Conservation (phyloP, 192 early-diverging fungal species). For the Coemansia sp. region DNA sequence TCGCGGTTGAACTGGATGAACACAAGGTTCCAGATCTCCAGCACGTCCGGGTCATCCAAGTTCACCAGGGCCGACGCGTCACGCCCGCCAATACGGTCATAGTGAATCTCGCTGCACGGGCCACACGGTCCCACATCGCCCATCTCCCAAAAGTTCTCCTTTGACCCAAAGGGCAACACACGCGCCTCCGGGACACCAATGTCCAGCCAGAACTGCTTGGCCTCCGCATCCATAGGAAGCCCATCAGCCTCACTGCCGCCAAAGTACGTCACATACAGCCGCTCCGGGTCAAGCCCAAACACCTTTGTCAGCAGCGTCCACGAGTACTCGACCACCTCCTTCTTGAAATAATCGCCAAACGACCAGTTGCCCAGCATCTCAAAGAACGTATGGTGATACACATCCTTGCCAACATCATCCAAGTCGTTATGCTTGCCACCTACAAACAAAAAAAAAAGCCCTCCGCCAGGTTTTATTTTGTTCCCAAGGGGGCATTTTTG, state of each 20-base stretch:
- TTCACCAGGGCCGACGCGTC: conserved; percentile 87
- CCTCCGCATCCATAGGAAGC: conserved; percentile 79
- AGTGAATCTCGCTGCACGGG: conserved; percentile 97
- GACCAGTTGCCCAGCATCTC: conserved; percentile 99
- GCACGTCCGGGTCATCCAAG: conserved; percentile 93
- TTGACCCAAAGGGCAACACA: conserved; percentile 79
- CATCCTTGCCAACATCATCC: conserved; percentile 97
- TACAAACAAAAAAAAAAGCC: conserved; percentile 24
- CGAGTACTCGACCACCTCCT: conserved; percentile 82
- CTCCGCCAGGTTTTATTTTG: background rate
- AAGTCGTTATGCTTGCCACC: conserved; percentile 98
- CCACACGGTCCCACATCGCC: conserved; percentile 96
- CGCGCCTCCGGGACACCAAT: conserved; percentile 77
- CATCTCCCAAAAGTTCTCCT: conserved; percentile 99
- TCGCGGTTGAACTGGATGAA: conserved; percentile 99
- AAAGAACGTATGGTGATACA: conserved; percentile 99
- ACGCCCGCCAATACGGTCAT: conserved; percentile 92
- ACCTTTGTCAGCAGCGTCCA: conserved; percentile 92
- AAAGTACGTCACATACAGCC: conserved; percentile 96
- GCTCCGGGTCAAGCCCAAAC: conserved; percentile 72
- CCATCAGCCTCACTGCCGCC: conserved; percentile 79
- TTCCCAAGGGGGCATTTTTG: background rate
- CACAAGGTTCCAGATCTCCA: conserved; percentile 99
- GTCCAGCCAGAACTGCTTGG: conserved; percentile 87
- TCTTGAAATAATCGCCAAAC: conserved; percentile 99